Conservation (phyloP, 371 early-diverging fungal genomes). For the Mortierella sp. region DNA sequence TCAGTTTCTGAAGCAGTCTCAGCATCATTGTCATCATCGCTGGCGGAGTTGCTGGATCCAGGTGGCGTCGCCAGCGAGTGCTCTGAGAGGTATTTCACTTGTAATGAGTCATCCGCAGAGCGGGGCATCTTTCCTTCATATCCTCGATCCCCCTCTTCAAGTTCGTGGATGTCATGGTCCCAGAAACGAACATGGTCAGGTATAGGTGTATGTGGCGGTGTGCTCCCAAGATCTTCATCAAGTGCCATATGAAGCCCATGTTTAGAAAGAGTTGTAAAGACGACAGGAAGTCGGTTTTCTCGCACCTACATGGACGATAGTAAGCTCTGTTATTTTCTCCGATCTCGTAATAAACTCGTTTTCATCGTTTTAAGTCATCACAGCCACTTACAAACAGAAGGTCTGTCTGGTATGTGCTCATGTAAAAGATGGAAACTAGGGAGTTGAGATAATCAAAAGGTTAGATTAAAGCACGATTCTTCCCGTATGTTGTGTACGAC, state of each 20-base stretch:
- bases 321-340: background rate
- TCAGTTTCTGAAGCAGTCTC: background rate
- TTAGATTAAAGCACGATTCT: conserved; percentile 4
- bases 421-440: conserved; percentile 72
- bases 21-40: conserved; percentile 18
- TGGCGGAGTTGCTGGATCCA: conserved; percentile 19
- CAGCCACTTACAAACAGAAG: conserved; percentile 71
- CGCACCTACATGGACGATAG: conserved; percentile 63
- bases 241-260: conserved; percentile 66
- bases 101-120: conserved; percentile 3
- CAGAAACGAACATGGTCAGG: conserved; percentile 16
- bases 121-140: background rate
- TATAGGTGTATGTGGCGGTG: conserved; percentile 35
- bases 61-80: conserved; percentile 35
- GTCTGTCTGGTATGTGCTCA: conserved; percentile 83
- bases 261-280: conserved; percentile 66
- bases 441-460: background rate
- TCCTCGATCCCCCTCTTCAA: background rate
- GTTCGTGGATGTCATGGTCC: conserved; percentile 17
- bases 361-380: background rate
- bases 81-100: conserved; percentile 8
- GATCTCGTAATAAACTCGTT: background rate
- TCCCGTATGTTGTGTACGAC: background rate
- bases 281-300: conserved; percentile 69
- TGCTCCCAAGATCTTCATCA: conserved; percentile 52